Evolutionary conservation across 108 stramenopile species (phyloP), one percentile per base, ranked within the genome.

Genomic region (Skeletonema marinoi): DNA sequence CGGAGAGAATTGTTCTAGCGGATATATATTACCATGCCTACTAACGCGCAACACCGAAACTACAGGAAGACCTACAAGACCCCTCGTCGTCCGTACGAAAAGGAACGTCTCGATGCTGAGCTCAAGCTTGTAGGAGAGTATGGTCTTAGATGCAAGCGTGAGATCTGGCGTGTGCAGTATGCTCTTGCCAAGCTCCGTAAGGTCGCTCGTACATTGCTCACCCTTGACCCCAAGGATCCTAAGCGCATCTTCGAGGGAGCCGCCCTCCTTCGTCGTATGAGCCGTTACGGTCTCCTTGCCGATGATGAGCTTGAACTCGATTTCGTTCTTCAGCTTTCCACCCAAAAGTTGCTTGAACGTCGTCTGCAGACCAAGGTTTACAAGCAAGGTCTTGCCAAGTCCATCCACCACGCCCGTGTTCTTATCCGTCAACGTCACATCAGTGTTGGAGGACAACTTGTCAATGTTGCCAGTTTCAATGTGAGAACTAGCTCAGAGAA

Each of bases 161-260:
- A 99, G 85, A 98, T 99, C 90, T 99, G 99, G 99, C 98, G 99
- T 66, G 96, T 97, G 54, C 99, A 99, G 88, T 98, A 94, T 66
- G 97, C 97, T 46, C 87, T 99, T 68, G 98, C 99, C 83, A 99
- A 99, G 92, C 94, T 99, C 80, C 97, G 99, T 74, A 98, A 98
- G 94, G 97, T 97, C 46, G 99, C 99, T 56, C 97, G 99, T 81
- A 91, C 93, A 58, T 81, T 99, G 64, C 76, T 99, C 33, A 99
- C 99, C 39, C 92, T 99, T 30, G 98, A 98, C 65, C 85, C 89
- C 54, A 96, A 97, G 88, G 97, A 99, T 75, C 96, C 97, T 72
- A 98, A 95, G 89, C 92, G 99, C 58, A 93, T 98, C 83, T 99
- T 99, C 86, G 99, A 99, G 95, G 98, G 97, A 58, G 96, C 97